Evolutionary conservation across 768 basidiomycete genomes (phyloP), one percentile per base, ranked within the genome.

Genomic region (Russula compacta): DNA sequence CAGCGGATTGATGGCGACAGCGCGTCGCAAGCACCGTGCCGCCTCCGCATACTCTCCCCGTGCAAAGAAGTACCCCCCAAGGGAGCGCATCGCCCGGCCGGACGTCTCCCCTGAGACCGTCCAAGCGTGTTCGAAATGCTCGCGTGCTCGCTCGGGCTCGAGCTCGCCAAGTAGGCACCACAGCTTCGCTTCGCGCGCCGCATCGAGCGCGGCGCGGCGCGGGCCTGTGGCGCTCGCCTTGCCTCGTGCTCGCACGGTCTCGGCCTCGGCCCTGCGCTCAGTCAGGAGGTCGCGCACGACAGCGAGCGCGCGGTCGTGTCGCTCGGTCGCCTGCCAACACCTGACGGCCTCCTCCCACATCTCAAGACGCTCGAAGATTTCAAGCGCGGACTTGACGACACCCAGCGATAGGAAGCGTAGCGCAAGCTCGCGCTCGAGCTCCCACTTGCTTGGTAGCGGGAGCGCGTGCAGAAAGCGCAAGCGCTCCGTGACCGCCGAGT

Each of bases 281-380:
- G 86, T 86, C 32, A 98, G 75, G 10, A 99, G 75, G 70, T 95
- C 93, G 24, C 81, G 81, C 42, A 98, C 92, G 70, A 99, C 83
- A 2, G 76, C 71, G 61, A 92, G 79, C 6, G 86, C 97, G 69
- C 83, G 85, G 56, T 92, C 90, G 10, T 81, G 81, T 65, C 82
- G 76, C 65, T 95, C 94, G 74, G 95, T 79, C 17, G 84, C 77
- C 61, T 86, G 84, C 78, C 88, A 91, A 73, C 95, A 98, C 64
- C 81, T 79, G 46, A 93, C 92, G 8, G 91, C 94, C 65, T 98
- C 92, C 74, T 97, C 97, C 95, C 95, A 99, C 93, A 98, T 93
- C 75, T 98, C 94, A 62, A 98, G 77, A 39, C 91, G 81, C 73
- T 92, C 88, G 69, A 93, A 98, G 58, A 98, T 95, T 71, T 89